Conservation (phyloP, 345 rosid species). For the Noccaea caerulescens region DNA sequence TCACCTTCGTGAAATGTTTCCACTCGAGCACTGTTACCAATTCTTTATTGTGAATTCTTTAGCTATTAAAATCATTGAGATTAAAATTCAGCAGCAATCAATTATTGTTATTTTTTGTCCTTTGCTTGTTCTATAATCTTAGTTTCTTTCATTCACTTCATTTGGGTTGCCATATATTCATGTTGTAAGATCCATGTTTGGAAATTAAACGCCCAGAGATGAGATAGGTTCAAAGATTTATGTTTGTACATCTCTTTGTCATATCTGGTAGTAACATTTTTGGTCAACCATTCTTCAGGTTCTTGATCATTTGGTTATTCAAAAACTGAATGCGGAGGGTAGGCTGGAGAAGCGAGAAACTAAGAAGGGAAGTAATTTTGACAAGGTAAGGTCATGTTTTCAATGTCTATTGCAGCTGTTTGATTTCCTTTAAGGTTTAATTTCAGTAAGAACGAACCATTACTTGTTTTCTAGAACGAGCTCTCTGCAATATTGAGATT, state of each 20-base stretch:
- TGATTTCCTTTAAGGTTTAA: conserved; percentile 12
- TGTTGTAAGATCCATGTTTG: conserved; percentile 21
- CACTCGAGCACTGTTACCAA: background rate
- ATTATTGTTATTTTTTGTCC: background rate
- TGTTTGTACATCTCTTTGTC: background rate
- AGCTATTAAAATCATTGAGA: background rate
- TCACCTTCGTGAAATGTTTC: conserved; percentile 17
- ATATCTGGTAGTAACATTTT: conserved; percentile 26
- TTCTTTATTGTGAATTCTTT: background rate
- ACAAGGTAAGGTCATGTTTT: conserved; percentile 64
- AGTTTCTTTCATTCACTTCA: background rate
- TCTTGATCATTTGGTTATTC: conserved; percentile 98
- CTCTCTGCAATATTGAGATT: conserved; percentile 96
- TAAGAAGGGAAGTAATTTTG: conserved; percentile 85
- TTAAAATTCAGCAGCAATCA: conserved; percentile 2
- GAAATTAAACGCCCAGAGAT: conserved; percentile 16
- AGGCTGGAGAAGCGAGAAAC: conserved; percentile 98
- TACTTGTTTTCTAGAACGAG: conserved; percentile 67
- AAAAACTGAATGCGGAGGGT: conserved; percentile 98
- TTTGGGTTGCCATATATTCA: conserved; percentile 9
- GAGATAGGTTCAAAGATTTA: conserved; percentile 13
- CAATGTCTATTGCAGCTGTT: background rate
- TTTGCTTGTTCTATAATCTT: background rate
- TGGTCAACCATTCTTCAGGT: conserved; percentile 58
- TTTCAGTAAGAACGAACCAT: background rate